Base-by-base conservation (phyloP, 1,284 basidiomycete species). In the Cryptococcus amylolentus region DNA sequence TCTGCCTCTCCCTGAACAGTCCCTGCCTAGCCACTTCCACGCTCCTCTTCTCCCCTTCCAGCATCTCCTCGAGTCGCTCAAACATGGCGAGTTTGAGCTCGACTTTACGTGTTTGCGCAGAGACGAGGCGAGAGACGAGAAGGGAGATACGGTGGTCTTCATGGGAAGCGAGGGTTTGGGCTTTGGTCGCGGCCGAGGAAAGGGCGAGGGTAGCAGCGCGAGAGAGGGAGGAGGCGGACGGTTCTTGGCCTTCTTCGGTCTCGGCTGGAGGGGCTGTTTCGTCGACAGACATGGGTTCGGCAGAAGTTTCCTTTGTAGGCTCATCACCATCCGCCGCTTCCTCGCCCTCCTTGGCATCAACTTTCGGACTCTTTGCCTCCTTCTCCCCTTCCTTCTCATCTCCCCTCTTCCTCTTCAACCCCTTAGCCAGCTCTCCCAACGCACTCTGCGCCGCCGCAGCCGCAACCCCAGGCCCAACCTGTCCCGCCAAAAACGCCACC, bases 401-500 rank as follows among this genome's bases (percentile, higher is more conserved):
- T 55, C 78, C 79, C 54, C 81, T 81, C 45, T 83, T 84, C 63
- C 83, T 82, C 55, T 86, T 88, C 47, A 95, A 80, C 46, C 87
- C 86, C 57, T 86, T 65, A 31, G 75, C 75, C 43, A 81, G 65
- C 67, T 83, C 81, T 14, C 81, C 89, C 48, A 98, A 78, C 0
- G 92, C 92, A 6, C 87, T 87, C 75, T 94, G 94, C 9, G 95
- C 93, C 0, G 92, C 94, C 55, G 94, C 92, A 0, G 91, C 89
- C 1, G 94, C 95, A 5, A 97, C 88, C 1, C 88, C 87, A 0
- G 93, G 92, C 16, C 86, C 87, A 6, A 98, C 89, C 1, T 95
- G 91, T 16, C 88, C 88, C 14, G 95, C 93, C 47, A 99, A 81
- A 80, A 98, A 98, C 1, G 95, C 91, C 13, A 98, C 93, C 26